Evolutionary conservation across 768 basidiomycete species (phyloP), one percentile per base, ranked within the genome.

Genomic region (Russula brevipes): DNA sequence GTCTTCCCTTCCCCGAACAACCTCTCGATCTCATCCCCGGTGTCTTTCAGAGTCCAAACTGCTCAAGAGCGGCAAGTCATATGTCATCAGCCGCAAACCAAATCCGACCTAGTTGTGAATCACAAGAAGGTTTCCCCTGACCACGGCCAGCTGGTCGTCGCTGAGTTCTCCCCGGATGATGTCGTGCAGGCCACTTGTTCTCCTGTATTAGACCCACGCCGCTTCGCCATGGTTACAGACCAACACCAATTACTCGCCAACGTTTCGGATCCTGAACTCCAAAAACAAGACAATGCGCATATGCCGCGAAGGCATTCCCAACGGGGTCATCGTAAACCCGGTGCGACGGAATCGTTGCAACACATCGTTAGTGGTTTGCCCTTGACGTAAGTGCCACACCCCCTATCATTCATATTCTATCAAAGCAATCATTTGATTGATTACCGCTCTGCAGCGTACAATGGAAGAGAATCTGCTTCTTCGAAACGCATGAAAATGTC

Each of bases 91-190:
- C 16, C 78, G 89, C 46, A 86, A 82, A 72, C 12, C 54, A 53
- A 81, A 78, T 73, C 73, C 8, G 63, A 64, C 47, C 74, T 91
- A 1, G 35, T 78, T 4, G 73, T 91, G 51, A 80, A 80, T 62
- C 79, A 78, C 74, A 85, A 84, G 69, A 86, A 83, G 70, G 78
- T 92, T 51, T 91, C 89, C 0, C 77, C 79, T 35, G 75, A 82
- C 30, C 85, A 88, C 65, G 84, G 82, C 53, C 73, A 78, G 53
- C 81, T 91, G 59, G 73, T 75, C 5, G 84, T 91, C 3, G 85
- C 79, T 1, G 65, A 74, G 4, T 86, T 79, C 58, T 73, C 80
- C 1, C 66, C 70, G 14, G 81, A 84, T 44, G 79, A 88, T 62
- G 78, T 79, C 62, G 89, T 89, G 69, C 62, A n/a, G 5, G 76